phyloP scores from a whole-genome alignment of 805 yeast species.

The Saitoella complicata region DNA sequence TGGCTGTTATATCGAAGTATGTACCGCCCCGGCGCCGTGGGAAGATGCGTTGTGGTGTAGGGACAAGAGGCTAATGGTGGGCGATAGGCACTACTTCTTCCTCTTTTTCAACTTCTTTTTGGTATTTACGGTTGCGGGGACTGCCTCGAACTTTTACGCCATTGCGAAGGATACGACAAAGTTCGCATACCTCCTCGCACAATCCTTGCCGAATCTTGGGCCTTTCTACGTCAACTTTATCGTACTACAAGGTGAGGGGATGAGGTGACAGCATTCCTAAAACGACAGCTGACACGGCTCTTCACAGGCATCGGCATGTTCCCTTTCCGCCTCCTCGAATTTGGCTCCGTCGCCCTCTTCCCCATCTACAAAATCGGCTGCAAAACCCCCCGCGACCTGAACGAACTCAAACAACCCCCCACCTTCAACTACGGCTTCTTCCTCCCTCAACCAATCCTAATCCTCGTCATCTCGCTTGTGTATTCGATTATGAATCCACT shows the following conservation, averaged over 20 bases:
- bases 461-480: slow-evolving; percentile 66
- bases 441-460: slow-evolving; percentile 79
- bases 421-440: slow-evolving; percentile 79
- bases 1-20: slow-evolving; percentile 32
- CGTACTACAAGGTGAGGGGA: slow-evolving; percentile 51
- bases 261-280: too few species aligned
- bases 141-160: slow-evolving; percentile 68
- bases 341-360: slow-evolving; percentile 63
- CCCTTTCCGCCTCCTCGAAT: slow-evolving; percentile 69
- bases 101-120: slow-evolving; percentile 85
- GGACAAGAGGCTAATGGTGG: too few species aligned
- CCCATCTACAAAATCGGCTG: slow-evolving; percentile 49
- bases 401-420: slow-evolving; percentile 71
- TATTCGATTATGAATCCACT: slow-evolving; percentile 84
- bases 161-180: slow-evolving; percentile 76
- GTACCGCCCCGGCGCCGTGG: too few species aligned
- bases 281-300: slow-evolving; percentile 28
- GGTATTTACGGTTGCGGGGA: slow-evolving; percentile 87
- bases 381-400: slow-evolving; percentile 70
- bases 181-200: slow-evolving; percentile 73
- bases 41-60: too few species aligned
- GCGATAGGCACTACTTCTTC: slow-evolving; percentile 82
- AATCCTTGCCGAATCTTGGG: slow-evolving; percentile 62
- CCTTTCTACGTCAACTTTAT: slow-evolving; percentile 82
- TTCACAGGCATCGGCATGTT: slow-evolving; percentile 56